Evolutionary conservation across 2,329 filamentous ascomycete species (phyloP), one percentile per base, ranked within the genome.

Genomic region (Pseudocercospora musae): DNA sequence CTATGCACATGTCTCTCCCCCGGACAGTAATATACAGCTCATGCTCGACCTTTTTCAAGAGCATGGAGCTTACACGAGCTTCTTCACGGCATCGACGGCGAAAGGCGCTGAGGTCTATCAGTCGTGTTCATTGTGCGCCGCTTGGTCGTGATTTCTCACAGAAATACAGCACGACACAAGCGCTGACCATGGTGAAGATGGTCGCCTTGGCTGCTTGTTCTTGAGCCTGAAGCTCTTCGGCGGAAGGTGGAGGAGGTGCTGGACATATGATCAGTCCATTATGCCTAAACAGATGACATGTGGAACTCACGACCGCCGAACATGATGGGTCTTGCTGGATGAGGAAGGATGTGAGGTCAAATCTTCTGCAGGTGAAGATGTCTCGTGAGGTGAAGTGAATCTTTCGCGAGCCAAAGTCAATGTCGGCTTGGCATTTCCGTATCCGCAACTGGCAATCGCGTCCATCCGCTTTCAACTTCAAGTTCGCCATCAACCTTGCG

Each of bases 101-200:
- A 85, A 85, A 1, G 84, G 84, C 62, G 84, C 84, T 63, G 31
- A 85, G 67, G 21, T 25, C 33, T 37, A 46, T 65, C 42, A 64
- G 57, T 29, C 15, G 25, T 20, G 15, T 8, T 8, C 27, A 13
- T 23, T 5, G 11, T 20, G 48, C 55, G 33, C 8, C 33, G 9
- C 7, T 21, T 1, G 5, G 27, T 31, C 20, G 5, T 9, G 2
- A 2, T 11, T 2, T 75, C 89, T 61, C 86, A 95, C 91, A 91
- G 64, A 95, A 79, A 75, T 94, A 94, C 54, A 95, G 83, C 55
- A 90, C 77, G 42, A 88, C 81, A 66, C 87, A 87, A 15, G 86
- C 86, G 42, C 85, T 83, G 59, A 88, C 74, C 65, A 89, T 89
- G 71, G 82, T 83, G 79, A 89, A 87, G 69, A 94, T 80, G 56